These are phyloP conservation scores for Trametes pubescens DNA, from an alignment of 1,284 basidiomycete genomes.

Conservation along the genomic window DNA sequence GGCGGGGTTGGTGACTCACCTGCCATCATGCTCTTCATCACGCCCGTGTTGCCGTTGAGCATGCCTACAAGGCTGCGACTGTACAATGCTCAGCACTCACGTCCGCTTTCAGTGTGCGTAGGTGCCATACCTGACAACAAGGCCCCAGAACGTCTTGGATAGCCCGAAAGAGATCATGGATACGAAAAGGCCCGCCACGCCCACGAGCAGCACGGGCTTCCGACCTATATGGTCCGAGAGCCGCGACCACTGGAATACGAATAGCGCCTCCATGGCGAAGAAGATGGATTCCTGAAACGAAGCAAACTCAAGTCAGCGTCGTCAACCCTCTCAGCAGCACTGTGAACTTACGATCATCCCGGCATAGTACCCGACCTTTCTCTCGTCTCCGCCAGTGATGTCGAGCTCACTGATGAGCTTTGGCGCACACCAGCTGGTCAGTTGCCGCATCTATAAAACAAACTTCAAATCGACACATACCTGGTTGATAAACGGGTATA, in stretches of 20 bases:
- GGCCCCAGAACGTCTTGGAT: constrained; percentile 51
- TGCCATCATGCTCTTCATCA: constrained; percentile 58
- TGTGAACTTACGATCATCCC: constrained; percentile 58
- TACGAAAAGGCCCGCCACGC: constrained; percentile 57
- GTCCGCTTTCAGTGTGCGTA: background rate
- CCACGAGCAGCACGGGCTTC: constrained; percentile 62
- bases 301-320: background rate
- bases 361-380: constrained; percentile 70
- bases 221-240: constrained; percentile 66
- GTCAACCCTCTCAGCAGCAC: background rate
- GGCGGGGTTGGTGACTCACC: no score
- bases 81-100: constrained; percentile 8
- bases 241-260: constrained; percentile 38
- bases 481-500: constrained; percentile 70
- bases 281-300: constrained; percentile 62
- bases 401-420: constrained; percentile 64
- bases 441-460: background rate
- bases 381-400: constrained; percentile 64
- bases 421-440: background rate
- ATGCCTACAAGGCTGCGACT: constrained; percentile 60
- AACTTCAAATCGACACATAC: constrained; percentile 41
- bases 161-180: constrained; percentile 66
- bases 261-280: constrained; percentile 56
- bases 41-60: constrained; percentile 61
- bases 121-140: constrained; percentile 50